Percentiles rank a stretch among this genome's conserved stretches.
These are phyloP conservation scores for Serendipita sp. DNA, from an alignment of 768 basidiomycete genomes.

Conservation along the genomic window DNA sequence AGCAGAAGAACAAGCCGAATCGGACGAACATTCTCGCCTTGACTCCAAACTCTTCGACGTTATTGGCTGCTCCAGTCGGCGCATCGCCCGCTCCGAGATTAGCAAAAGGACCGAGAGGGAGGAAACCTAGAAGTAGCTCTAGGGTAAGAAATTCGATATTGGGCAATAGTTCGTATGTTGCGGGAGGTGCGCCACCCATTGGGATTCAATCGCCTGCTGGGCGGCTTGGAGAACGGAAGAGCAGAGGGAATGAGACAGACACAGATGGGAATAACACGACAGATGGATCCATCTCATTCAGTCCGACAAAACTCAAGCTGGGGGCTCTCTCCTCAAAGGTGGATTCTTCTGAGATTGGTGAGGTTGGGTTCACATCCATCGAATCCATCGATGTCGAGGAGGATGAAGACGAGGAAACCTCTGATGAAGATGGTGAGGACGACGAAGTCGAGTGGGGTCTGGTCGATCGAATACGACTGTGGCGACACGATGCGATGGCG, in stretches of 20 bases:
- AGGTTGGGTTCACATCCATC: background rate
- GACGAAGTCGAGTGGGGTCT: slow-evolving; percentile 50
- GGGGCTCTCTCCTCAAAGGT: background rate
- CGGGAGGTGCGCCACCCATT: background rate
- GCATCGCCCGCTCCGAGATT: background rate
- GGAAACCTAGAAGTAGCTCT: background rate
- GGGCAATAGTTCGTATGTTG: no score
- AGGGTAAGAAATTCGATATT: background rate
- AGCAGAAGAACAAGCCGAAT: background rate
- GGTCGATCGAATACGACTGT: slow-evolving; percentile 89
- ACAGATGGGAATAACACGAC: background rate
- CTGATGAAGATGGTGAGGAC: slow-evolving; percentile 18
- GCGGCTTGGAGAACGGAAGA: no score
- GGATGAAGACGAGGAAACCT: slow-evolving; percentile 29
- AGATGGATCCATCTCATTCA: slow-evolving; percentile 3
- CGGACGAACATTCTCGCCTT: background rate
- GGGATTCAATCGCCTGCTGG: background rate
- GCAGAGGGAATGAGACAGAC: background rate
- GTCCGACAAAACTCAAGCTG: background rate
- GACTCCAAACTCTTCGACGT: background rate
- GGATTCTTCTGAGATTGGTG: background rate
- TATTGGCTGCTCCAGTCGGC: background rate
- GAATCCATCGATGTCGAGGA: slow-evolving; percentile 33
- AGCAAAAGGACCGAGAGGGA: background rate
- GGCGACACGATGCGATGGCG: slow-evolving; percentile 96